Base-by-base conservation (phyloP, 805 yeast species). In the Hanseniaspora hatyaiensis region DNA sequence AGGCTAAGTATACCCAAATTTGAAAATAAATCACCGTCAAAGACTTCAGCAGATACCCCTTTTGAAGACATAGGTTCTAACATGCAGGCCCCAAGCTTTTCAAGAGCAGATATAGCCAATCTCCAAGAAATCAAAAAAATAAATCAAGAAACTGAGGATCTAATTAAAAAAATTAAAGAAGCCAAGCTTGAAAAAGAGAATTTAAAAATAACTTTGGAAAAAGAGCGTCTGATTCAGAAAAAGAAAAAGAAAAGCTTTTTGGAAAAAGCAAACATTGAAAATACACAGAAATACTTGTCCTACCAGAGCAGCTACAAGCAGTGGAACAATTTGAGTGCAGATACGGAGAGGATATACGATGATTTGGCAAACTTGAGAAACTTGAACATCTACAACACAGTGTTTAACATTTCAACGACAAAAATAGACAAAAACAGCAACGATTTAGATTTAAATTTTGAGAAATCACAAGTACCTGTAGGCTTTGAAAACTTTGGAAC, bases 371-470 rank as follows among this genome's bases (percentile, higher is more conserved):
- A 73, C 33, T 67, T 92, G 22, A 67, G 94, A 50, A 75, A 75
- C 45, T 70, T 87, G 5, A 88, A 92, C 59, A 87, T 89, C 1
- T 88, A 81, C 63, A 82, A 77, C 52, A 89, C 81, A 53, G 76
- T 86, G 0, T 92, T 89, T 61, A 72, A 79, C 50, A 88, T 92
- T 6, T 82, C 94, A 1, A 82, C 80, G 53, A 85, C 83, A 52
- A 92, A 89, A 4, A 75, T 75, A 29, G 31, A 37, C 13, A 37
- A 23, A 9, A 37, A 23, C 13, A 37, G 31, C 2, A 15, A 11
- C 12, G 32, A 16, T n/a, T 8, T 30, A 5, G 36, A 22, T 22
- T 11, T 24, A n/a, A 15, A 19, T 5, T 18, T 24, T 43, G 28
- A 43, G 8, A 24, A 6, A 6, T 20, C 9, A 15, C 20, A 43